Conservation (phyloP, 371 early-diverging fungal species). For the Amoeboaphelidium protococcarum region DNA sequence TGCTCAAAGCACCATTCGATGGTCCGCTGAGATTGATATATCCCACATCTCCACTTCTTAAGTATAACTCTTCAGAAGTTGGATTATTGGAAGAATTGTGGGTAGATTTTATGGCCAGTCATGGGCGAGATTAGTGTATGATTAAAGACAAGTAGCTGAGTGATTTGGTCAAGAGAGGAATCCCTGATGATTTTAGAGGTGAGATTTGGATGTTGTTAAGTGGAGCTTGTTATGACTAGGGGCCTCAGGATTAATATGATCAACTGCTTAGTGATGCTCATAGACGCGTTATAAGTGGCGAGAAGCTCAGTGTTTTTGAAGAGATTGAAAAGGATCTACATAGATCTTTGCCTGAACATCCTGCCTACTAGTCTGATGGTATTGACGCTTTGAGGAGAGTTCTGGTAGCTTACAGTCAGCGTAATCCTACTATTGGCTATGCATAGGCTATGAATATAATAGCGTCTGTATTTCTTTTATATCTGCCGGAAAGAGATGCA, state of each 20-base stretch:
- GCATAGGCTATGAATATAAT: conserved; percentile 98
- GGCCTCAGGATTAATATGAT: not conserved
- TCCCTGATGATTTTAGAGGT: not conserved
- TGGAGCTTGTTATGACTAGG: not conserved
- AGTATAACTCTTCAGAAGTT: not conserved
- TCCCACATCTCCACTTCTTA: not conserved
- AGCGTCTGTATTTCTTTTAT: conserved; percentile 70
- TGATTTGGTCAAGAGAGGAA: not conserved
- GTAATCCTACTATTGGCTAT: conserved; percentile 62
- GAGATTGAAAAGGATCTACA: conserved; percentile 1
- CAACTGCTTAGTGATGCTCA: not conserved
- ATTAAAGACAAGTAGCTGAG: not conserved
- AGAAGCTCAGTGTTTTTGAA: not conserved
- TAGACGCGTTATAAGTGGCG: not conserved
- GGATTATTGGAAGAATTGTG: not conserved
- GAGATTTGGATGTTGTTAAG: not conserved
- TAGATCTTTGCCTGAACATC: conserved; percentile 66
- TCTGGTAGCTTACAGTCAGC: conserved; percentile 30
- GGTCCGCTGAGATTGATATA: not conserved
- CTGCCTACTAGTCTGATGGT: conserved; percentile 77
- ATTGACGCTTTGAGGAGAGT: conserved; percentile 70
- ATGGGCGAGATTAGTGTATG: not conserved
- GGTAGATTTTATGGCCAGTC: not conserved
- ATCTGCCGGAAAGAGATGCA: conserved; percentile 48
- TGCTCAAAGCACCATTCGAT: not conserved